A percentile compares a stretch with the other conserved stretches of the same genome.
These are phyloP conservation scores for Tremella fuciformis DNA, from an alignment of 768 basidiomycete genomes.

Conservation along the genomic window DNA sequence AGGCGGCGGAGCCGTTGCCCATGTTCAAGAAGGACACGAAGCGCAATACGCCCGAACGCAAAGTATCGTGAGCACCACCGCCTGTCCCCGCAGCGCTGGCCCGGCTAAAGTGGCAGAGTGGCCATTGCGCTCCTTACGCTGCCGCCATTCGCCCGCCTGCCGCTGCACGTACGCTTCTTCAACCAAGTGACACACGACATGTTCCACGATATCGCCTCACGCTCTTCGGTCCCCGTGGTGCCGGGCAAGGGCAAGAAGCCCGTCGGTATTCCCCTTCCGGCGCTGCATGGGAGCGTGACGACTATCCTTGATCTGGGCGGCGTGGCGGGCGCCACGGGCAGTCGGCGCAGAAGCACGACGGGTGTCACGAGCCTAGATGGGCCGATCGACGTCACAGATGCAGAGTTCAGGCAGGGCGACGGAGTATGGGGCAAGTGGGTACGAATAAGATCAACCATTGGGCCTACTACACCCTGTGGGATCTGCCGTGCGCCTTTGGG, in stretches of 20 bases:
- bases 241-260: slow-evolving; percentile 7
- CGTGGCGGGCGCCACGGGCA: slow-evolving; percentile 37
- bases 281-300: slow-evolving; percentile 4
- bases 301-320: slow-evolving; percentile 42
- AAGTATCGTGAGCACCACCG: slow-evolving; percentile 38
- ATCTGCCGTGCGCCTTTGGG: slow-evolving; percentile 1
- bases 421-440: slow-evolving; percentile 40
- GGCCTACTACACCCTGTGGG: slow-evolving; percentile 19
- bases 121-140: slow-evolving; percentile 63
- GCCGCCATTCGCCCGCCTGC: slow-evolving; percentile 70
- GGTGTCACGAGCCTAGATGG: slow-evolving; percentile 29
- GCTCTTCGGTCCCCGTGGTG: neutral
- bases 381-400: slow-evolving; percentile 48
- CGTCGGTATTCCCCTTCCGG: slow-evolving; percentile 18
- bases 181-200: slow-evolving; percentile 50
- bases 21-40: slow-evolving; percentile 42
- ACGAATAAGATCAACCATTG: slow-evolving; percentile 8
- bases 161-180: slow-evolving; percentile 72
- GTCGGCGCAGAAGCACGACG: slow-evolving; percentile 18
- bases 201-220: slow-evolving; percentile 3
- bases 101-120: slow-evolving; percentile 33
- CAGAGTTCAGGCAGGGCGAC: slow-evolving; percentile 23
- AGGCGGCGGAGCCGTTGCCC: slow-evolving; percentile 20
- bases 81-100: too few species aligned
- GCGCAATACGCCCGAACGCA: slow-evolving; percentile 40